phyloP scores from a whole-genome alignment of 2,329 filamentous ascomycete genomes.

The Coleophoma cylindrospora region DNA sequence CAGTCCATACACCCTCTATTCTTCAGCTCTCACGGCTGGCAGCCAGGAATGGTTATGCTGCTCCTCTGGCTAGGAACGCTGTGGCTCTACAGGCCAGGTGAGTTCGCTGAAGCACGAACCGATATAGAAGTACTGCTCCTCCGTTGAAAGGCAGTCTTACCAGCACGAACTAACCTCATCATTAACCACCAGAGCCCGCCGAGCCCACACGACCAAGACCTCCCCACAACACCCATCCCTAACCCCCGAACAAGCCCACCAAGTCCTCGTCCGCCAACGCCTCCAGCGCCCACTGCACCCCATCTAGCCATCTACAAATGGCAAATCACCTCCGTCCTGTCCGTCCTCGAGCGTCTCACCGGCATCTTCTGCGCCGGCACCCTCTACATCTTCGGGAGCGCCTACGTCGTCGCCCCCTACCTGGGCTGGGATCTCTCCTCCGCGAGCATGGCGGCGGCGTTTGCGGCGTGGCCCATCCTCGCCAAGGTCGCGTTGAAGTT shows the following conservation, averaged over 20 bases:
- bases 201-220: no score
- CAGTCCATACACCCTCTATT: no score
- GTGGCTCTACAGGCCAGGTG: no score
- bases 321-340: constrained; percentile 62
- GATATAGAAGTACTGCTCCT: no score
- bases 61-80: no score
- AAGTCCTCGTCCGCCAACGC: not conserved
- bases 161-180: no score
- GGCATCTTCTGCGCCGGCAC: constrained; percentile 49
- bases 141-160: no score
- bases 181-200: no score
- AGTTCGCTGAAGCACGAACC: no score
- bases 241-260: not conserved
- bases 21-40: no score
- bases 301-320: constrained; percentile 64
- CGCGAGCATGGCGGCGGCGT: not conserved
- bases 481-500: not conserved
- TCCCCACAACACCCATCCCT: not conserved
- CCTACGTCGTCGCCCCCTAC: constrained; percentile 41
- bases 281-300: constrained; percentile 54
- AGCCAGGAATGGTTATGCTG: no score
- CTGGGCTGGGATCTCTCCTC: not conserved
- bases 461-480: not conserved
- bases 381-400: constrained; percentile 59
- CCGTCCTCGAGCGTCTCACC: constrained; percentile 55